phyloP scores from a whole-genome alignment of 768 basidiomycete species.

The Steccherinum ochraceum region DNA sequence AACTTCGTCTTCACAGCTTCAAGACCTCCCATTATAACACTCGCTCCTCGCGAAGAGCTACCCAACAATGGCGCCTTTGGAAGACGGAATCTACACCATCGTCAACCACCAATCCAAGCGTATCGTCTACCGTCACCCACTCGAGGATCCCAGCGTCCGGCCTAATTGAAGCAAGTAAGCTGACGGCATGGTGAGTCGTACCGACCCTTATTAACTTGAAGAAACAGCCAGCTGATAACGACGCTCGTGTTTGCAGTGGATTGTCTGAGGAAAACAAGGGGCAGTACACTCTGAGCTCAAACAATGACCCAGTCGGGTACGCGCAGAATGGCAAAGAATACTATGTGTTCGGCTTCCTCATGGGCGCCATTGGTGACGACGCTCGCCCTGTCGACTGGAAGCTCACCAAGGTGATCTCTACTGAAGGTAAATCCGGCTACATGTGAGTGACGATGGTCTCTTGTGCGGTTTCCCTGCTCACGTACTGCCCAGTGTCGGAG shows the following conservation, averaged over 20 bases:
- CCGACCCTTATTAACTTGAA: neutral
- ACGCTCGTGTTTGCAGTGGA: neutral
- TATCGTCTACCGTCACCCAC: neutral
- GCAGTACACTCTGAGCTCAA: neutral
- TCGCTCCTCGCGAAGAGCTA: no score
- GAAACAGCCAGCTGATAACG: no score
- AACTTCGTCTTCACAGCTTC: no score
- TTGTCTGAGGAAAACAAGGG: neutral
- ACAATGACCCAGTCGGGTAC: neutral
- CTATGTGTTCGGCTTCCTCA: no score
- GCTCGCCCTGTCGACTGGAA: neutral
- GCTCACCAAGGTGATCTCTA: neutral
- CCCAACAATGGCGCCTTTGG: no score
- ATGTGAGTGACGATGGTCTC: no score
- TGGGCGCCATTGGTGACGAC: neutral
- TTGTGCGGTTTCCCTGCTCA: no score
- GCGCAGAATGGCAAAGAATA: neutral
- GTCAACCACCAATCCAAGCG: neutral
- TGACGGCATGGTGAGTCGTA: neutral
- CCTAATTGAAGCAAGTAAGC: neutral
- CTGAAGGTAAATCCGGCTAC: neutral
- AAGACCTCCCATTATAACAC: no score
- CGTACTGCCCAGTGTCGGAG: no score
- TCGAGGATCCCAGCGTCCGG: neutral
- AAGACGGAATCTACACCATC: neutral